A percentile compares a stretch with the other conserved stretches of the same genome.
phyloP scores from a whole-genome alignment of 352 stramenopile species.

The Phytophthora sojae region DNA sequence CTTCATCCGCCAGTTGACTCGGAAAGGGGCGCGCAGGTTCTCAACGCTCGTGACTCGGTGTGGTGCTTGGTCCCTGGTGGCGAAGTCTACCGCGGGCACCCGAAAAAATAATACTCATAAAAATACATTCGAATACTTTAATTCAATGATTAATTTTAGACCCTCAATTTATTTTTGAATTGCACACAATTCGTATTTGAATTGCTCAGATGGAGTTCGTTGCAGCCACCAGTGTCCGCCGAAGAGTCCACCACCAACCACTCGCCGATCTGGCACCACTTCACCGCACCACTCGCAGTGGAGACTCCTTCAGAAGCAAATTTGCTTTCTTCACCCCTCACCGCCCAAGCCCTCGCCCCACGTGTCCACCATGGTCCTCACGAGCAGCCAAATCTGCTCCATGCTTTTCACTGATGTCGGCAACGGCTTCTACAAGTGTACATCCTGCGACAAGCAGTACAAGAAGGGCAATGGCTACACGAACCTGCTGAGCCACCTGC shows the following conservation, averaged over 20 bases:
- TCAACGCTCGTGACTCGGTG: background rate
- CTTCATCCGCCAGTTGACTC: background rate
- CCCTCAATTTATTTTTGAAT: no score
- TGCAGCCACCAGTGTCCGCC: background rate
- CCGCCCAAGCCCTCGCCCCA: background rate
- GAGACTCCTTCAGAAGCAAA: background rate
- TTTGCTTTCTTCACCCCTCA: no score
- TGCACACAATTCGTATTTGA: background rate
- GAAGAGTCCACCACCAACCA: background rate
- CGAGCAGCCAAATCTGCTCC: no score
- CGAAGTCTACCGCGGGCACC: background rate
- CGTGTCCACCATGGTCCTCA: slow-evolving; percentile 19
- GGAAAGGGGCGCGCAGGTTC: background rate
- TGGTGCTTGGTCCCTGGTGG: background rate
- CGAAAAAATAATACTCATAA: no score
- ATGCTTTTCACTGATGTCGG: slow-evolving; percentile 25
- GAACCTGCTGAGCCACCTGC: no score
- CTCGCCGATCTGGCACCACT: background rate
- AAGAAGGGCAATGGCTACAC: slow-evolving; percentile 28
- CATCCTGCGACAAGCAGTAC: slow-evolving; percentile 26
- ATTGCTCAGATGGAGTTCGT: background rate
- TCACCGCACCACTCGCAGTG: background rate
- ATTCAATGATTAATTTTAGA: no score
- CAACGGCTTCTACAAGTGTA: slow-evolving; percentile 14
- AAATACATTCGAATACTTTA: no score